Percentiles rank a stretch among this genome's conserved stretches.
Evolutionary conservation across 345 rosid species (phyloP).

Genomic region (Erysimum cheiranthoides): DNA sequence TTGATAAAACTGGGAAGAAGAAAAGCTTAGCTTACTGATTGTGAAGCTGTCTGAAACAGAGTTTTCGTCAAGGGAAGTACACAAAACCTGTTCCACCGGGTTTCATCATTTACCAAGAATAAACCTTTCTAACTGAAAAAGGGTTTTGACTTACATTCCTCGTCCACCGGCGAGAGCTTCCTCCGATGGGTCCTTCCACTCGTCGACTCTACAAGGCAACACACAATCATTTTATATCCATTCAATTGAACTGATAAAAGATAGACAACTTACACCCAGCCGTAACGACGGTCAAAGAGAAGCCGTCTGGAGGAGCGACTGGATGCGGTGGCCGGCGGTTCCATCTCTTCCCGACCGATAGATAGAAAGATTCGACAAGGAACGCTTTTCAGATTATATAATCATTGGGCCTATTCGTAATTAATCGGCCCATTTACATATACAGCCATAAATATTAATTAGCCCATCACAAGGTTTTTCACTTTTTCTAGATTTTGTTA

Average conservation of each 20-base stretch:
- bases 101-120: neutral
- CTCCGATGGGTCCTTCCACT: slow-evolving; percentile 75
- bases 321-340: slow-evolving; percentile 29
- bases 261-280: slow-evolving; percentile 63
- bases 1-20: neutral
- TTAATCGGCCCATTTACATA: neutral
- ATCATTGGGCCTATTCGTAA: neutral
- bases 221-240: neutral
- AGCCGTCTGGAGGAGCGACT: slow-evolving; percentile 52
- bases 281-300: slow-evolving; percentile 75
- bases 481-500: no score
- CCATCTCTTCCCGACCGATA: slow-evolving; percentile 15
- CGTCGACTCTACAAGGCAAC: slow-evolving; percentile 53
- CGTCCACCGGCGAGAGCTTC: slow-evolving; percentile 80
- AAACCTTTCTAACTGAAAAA: neutral
- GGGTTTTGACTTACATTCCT: slow-evolving; percentile 57
- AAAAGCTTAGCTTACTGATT: slow-evolving; percentile 58
- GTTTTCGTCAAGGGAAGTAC: slow-evolving; percentile 59
- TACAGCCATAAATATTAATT: neutral
- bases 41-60: slow-evolving; percentile 52
- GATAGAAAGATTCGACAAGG: neutral
- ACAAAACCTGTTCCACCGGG: slow-evolving; percentile 59
- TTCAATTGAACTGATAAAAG: neutral
- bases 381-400: slow-evolving; percentile 5
- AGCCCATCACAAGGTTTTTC: no score